phyloP scores from a whole-genome alignment of 2,329 filamentous ascomycete genomes.

The Hypocrella siamensis region DNA sequence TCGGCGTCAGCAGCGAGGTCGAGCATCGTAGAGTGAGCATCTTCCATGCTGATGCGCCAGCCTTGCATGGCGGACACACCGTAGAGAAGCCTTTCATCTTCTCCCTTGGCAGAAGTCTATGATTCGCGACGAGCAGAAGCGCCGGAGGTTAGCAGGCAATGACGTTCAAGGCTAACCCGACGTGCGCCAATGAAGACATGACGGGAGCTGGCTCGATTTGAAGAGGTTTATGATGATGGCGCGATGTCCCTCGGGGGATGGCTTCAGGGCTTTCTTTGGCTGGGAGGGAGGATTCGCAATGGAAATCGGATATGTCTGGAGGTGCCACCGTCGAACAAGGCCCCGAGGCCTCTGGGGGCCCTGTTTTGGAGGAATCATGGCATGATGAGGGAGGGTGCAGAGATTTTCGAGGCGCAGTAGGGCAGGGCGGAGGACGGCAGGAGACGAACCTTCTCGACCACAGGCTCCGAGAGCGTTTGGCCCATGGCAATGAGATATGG shows the following conservation, averaged over 20 bases:
- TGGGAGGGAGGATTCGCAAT: too few relatives aligned
- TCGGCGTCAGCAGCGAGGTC: constrained; percentile 52
- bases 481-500: constrained; percentile 49
- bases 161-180: too few relatives aligned
- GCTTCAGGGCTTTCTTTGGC: too few relatives aligned
- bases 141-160: constrained; percentile 10
- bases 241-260: too few relatives aligned
- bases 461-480: constrained; percentile 97
- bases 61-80: constrained; percentile 98
- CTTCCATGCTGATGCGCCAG: constrained; percentile 99
- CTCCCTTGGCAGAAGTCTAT: constrained; percentile 74
- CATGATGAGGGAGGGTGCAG: not conserved
- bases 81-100: constrained; percentile 85
- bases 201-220: too few relatives aligned
- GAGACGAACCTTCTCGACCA: constrained; percentile 79
- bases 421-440: constrained; percentile 3
- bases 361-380: not conserved
- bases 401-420: constrained; percentile 1
- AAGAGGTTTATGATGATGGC: too few relatives aligned
- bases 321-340: too few relatives aligned
- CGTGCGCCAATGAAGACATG: too few relatives aligned
- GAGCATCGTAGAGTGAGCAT: constrained; percentile 79
- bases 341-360: constrained; percentile 1
- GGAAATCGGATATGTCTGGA: too few relatives aligned
- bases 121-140: constrained; percentile 1